A percentile compares a stretch with the other conserved stretches of the same genome.
These are phyloP conservation scores for Glycine tomentella DNA, from an alignment of 306 rosid genomes.

Conservation along the genomic window DNA sequence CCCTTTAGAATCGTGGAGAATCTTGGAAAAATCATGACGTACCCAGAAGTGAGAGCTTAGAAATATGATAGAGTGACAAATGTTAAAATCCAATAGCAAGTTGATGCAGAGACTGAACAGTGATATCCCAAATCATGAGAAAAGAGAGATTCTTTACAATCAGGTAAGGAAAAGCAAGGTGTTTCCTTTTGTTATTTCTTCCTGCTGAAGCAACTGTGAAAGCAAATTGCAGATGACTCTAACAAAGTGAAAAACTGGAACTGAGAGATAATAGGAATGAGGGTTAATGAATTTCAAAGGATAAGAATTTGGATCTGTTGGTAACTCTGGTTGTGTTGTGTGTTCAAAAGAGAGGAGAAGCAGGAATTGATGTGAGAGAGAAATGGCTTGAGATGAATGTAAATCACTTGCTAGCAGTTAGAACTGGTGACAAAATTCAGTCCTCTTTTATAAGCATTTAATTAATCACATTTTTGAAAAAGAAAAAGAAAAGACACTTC, in stretches of 20 bases:
- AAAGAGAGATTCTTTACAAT: conserved; percentile 26
- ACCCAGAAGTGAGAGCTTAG: conserved; percentile 9
- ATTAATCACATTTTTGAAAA: not conserved
- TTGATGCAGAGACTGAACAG: conserved; percentile 37
- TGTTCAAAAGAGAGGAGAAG: not conserved
- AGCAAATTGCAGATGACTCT: conserved; percentile 29
- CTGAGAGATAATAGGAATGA: conserved; percentile 17
- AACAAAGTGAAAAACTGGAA: conserved; percentile 19
- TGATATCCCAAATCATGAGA: conserved; percentile 7
- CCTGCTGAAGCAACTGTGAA: conserved; percentile 48
- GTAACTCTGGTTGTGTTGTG: not conserved
- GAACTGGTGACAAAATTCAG: conserved; percentile 12
- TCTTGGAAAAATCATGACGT: conserved; percentile 42
- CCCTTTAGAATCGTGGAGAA: conserved; percentile 63
- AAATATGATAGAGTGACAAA: conserved; percentile 17
- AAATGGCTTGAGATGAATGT: not conserved
- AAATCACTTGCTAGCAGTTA: not conserved
- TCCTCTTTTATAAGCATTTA: not conserved
- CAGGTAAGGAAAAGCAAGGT: conserved; percentile 45
- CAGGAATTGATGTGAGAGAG: conserved; percentile 12
- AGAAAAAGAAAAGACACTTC: not conserved
- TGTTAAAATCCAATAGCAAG: conserved; percentile 1
- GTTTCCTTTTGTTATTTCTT: conserved; percentile 49
- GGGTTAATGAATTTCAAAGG: not conserved
- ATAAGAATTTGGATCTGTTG: not conserved